Conservation (phyloP, 2,329 filamentous ascomycete species). For the Monilinia aucupariae region DNA sequence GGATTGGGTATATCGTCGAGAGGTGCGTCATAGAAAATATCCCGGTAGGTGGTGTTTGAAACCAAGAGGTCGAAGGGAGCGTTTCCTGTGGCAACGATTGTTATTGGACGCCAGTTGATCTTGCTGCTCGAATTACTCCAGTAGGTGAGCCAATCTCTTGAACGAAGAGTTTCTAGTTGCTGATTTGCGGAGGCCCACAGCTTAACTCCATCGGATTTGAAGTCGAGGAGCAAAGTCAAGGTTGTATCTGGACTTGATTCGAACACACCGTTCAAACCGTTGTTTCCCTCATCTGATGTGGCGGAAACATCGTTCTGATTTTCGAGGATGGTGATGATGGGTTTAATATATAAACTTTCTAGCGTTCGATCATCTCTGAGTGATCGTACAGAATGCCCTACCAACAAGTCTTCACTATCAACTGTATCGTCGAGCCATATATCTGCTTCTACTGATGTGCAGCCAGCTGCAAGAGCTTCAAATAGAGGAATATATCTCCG, state of each 20-base stretch:
- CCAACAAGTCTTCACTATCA: conserved; percentile 39
- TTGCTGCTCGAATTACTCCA: conserved; percentile 37
- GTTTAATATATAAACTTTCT: conserved; percentile 53
- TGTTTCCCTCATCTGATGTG: neutral
- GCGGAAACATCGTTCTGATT: conserved; percentile 40
- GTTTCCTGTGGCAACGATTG: conserved; percentile 47
- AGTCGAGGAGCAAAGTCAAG: conserved; percentile 45
- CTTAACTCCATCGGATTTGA: conserved; percentile 41
- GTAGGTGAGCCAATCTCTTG: conserved; percentile 37
- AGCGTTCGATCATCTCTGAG: conserved; percentile 50
- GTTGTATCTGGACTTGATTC: conserved; percentile 16
- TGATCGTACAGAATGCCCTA: conserved; percentile 50
- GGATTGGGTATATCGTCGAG: conserved; percentile 28
- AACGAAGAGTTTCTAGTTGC: conserved; percentile 40
- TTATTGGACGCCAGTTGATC: conserved; percentile 39
- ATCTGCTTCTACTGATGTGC: conserved; percentile 54
- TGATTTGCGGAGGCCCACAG: conserved; percentile 38
- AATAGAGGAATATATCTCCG: conserved; percentile 43
- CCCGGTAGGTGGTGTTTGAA: conserved; percentile 39
- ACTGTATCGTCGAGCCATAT: conserved; percentile 54
- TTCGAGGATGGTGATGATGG: conserved; percentile 50
- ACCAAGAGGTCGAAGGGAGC: conserved; percentile 37
- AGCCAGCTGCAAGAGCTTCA: conserved; percentile 51
- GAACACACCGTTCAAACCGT: conserved; percentile 22
- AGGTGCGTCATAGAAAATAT: conserved; percentile 46